Evolutionary conservation across 1,139 yeast genomes (phyloP).

Genomic region (Hyphopichia fennica): DNA sequence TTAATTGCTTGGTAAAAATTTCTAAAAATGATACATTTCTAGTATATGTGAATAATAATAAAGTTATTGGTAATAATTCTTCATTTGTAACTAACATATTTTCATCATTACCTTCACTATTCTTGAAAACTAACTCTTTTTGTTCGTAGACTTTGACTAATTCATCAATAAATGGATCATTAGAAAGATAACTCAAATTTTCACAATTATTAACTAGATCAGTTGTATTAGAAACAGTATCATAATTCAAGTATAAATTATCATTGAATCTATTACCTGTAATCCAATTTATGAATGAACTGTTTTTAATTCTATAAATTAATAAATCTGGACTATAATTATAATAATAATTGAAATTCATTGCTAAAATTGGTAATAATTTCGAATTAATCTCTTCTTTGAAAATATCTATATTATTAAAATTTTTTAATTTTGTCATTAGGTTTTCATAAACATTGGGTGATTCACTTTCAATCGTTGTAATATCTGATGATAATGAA

Average conservation of each 20-base stretch:
- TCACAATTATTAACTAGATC: slow-evolving; percentile 13
- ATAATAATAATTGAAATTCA: slow-evolving; percentile 31
- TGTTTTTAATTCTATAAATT: slow-evolving; percentile 23
- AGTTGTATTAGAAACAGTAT: slow-evolving; percentile 21
- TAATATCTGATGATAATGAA: slow-evolving; percentile 26
- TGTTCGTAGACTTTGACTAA: slow-evolving; percentile 17
- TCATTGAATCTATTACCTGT: slow-evolving; percentile 31
- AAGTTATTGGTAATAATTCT: slow-evolving; percentile 26
- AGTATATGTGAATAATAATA: slow-evolving; percentile 18
- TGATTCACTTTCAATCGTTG: slow-evolving; percentile 19
- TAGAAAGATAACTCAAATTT: slow-evolving; percentile 1
- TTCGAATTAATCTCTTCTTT: slow-evolving; percentile 18
- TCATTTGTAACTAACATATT: slow-evolving; percentile 14
- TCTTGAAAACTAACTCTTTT: slow-evolving; percentile 10
- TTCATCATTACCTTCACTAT: slow-evolving; percentile 9
- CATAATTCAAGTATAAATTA: slow-evolving; percentile 22
- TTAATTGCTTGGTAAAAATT: slow-evolving; percentile 17
- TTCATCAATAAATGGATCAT: slow-evolving; percentile 21
- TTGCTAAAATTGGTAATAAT: slow-evolving; percentile 25
- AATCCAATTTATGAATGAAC: slow-evolving; percentile 43
- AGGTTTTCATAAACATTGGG: slow-evolving; percentile 22
- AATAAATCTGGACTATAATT: slow-evolving; percentile 32
- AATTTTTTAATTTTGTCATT: slow-evolving; percentile 12
- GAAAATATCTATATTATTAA: slow-evolving; percentile 10
- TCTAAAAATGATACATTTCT: slow-evolving; percentile 22